Evolutionary conservation across 1,139 yeast genomes (phyloP), one percentile per base, ranked within the genome.

Genomic region (Diutina pseudorugosa): DNA sequence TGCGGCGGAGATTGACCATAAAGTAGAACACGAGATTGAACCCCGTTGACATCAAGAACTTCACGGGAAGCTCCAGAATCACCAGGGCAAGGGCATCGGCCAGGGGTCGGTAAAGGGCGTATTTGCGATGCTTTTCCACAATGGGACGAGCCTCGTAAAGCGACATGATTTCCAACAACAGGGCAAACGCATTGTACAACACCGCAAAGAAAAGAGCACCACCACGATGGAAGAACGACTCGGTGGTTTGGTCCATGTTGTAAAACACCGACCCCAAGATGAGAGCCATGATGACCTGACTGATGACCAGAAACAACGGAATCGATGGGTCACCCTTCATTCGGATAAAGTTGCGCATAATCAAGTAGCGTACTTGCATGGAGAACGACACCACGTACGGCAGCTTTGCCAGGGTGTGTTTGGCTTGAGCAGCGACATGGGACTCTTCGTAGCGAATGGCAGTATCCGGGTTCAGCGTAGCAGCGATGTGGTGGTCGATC

Each of bases 201-300:
- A 85, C 78, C 50, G 94, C 86, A 64, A 85, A 85, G 70, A 86
- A 88, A 71, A 88, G 67, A 25, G 85, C 76, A 25, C 91, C 85
- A 58, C 58, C 58, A 40, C 95, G 76, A 57, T 71, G 75, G 54
- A 57, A 58, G 44, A 58, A 57, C 18, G 57, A 56, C 2, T 53
- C 56, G 1, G 61, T 58, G 21, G 56, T 53, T 14, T 55, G 49
- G 8, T 30, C 21, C 51, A 57, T 53, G 33, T 57, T 56, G 55
- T 53, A 56, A 41, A 58, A 58, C 20, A 57, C 58, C n/a, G 61
- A 57, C 11, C 59, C 55, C 51, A 58, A 55, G 27, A 58, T 52
- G 50, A 58, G 53, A 33, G 57, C 60, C 58, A 58, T 57, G 41
- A 56, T 53, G 41, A 55, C 55, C 36, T 57, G 57, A 4, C 60